A percentile compares a stretch with the other conserved stretches of the same genome.
Conservation (phyloP, 352 stramenopile genomes). For the Globisporangium uncinulatum region DNA sequence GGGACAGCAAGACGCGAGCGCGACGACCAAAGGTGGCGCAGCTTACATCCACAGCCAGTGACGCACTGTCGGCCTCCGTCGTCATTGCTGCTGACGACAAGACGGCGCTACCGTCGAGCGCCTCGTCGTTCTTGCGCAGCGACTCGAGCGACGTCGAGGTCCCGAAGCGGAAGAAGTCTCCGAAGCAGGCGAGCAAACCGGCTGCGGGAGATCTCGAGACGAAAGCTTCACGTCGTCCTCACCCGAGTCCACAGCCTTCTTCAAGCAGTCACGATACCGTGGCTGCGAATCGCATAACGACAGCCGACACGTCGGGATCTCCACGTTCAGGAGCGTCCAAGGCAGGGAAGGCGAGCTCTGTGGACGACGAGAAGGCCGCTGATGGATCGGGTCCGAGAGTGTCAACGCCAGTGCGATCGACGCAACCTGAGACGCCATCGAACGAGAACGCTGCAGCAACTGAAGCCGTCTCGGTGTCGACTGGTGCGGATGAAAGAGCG, state of each 20-base stretch:
- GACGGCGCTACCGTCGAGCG: not conserved
- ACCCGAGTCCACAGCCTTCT: not conserved
- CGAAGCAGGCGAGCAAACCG: conserved; percentile 10
- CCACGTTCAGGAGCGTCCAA: not conserved
- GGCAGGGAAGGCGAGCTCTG: not conserved
- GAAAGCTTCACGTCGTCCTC: not conserved
- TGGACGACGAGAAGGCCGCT: not conserved
- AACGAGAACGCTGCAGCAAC: not conserved
- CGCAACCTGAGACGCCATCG: not conserved
- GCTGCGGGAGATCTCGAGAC: not conserved
- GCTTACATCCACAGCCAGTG: not conserved
- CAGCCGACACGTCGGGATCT: not conserved
- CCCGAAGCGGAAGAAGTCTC: conserved; percentile 11
- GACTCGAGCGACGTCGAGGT: conserved; percentile 13
- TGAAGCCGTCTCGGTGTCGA: not conserved
- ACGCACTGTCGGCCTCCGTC: not conserved
- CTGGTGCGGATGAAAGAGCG: not conserved
- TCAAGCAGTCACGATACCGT: not conserved
- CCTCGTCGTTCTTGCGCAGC: not conserved
- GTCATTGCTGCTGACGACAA: not conserved
- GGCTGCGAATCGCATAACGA: not conserved
- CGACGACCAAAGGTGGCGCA: conserved; percentile 5
- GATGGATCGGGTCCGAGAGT: not conserved
- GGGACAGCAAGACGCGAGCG: conserved; percentile 2
- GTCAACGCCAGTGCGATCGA: not conserved